Evolutionary conservation across 495 filamentous ascomycete genomes (phyloP), one percentile per base, ranked within the genome.

Genomic region (Xylaria scruposa): DNA sequence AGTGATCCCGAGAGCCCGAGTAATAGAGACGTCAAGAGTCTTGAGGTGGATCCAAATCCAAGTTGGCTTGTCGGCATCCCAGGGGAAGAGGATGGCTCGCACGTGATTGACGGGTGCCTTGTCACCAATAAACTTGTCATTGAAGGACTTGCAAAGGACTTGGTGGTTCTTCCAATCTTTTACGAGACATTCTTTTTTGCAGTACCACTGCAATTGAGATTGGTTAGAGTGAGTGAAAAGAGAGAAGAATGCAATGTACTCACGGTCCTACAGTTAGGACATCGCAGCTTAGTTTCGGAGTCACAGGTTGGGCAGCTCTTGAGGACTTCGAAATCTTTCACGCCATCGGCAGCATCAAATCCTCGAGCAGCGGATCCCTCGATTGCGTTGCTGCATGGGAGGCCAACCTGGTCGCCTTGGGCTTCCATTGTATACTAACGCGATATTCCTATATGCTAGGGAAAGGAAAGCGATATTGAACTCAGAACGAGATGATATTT

Each of bases 41-140:
- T 42, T 31, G 29, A 70, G 58, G 9, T 42, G 12, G 29, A 70
- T 51, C 38, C 58, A 53, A 19, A 42, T 29, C 56, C 54, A 63
- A 15, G 1, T 42, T 21, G 68, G 68, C 24, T 46, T 24, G 3
- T 21, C 9, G 3, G 42, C 49, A 58, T 49, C 26, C 58, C 36
- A n/a, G n/a, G 54, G 56, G 31, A 70, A 70, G n/a, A 68, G 66
- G 21, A 68, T 68, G 36, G 66, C 66, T 46, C 66, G 51, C 42
- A 70, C 68, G n/a, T 21, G 9, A 24, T 38, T 42, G 40, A 24
- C 0, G 12, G 56, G 56, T 17, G 54, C 58, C 17, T 53, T 38
- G 4, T 24, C 5, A 1, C 8, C 9, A 7, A 17, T 5, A 29
- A 62, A 63, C 9, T 33, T 42, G 19, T 53, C 44, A 26, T 15